A percentile compares a stretch with the other conserved stretches of the same genome.
Conservation (phyloP, 2,329 filamentous ascomycete genomes). For the Ascochyta pisi region DNA sequence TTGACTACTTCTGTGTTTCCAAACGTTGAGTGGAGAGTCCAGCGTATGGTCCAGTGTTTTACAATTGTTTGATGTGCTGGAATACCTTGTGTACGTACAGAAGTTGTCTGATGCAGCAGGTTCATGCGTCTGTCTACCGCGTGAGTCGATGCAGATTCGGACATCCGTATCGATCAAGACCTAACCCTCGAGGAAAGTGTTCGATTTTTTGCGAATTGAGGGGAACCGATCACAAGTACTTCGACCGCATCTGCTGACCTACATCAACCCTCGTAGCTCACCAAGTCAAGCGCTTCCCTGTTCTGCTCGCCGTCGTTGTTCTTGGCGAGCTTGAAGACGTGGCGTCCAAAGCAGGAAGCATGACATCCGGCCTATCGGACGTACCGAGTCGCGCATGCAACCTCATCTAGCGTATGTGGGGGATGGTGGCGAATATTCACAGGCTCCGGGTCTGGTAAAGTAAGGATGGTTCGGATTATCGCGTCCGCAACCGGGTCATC, state of each 20-base stretch:
- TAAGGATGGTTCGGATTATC: conserved; percentile 8
- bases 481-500: conserved; percentile 19
- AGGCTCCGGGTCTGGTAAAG: conserved; percentile 1
- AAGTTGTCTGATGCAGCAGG: neutral
- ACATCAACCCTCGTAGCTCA: neutral
- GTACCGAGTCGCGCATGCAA: conserved; percentile 7
- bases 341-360: neutral
- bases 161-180: neutral
- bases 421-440: conserved; percentile 23
- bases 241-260: neutral
- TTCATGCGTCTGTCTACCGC: too few species aligned
- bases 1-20: too few species aligned
- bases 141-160: neutral
- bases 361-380: conserved; percentile 16
- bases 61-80: too few species aligned
- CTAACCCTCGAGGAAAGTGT: neutral
- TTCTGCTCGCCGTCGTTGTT: neutral
- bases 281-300: neutral
- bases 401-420: conserved; percentile 25
- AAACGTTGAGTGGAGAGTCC: too few species aligned
- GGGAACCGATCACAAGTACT: neutral
- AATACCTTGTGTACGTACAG: too few species aligned
- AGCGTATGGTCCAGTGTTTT: too few species aligned
- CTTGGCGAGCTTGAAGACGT: neutral
- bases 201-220: too few species aligned